A percentile compares a stretch with the other conserved stretches of the same genome.
These are phyloP conservation scores for Botrytis elliptica DNA, from an alignment of 2,329 filamentous ascomycete genomes.

Conservation along the genomic window DNA sequence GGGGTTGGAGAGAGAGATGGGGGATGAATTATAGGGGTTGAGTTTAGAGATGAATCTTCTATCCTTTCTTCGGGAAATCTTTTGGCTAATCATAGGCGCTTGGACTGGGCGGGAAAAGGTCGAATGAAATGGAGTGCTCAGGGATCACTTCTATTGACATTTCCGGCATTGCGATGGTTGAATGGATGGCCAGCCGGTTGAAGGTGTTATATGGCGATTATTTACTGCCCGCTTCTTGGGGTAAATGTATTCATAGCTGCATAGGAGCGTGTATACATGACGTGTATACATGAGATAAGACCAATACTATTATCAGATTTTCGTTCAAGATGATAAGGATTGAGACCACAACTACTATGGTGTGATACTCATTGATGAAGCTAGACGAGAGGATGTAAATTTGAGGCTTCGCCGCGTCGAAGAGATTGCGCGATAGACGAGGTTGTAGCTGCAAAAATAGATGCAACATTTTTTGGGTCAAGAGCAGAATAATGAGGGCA, in stretches of 20 bases:
- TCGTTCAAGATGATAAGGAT: neutral
- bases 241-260: neutral
- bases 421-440: neutral
- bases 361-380: neutral
- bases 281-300: neutral
- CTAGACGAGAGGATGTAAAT: neutral
- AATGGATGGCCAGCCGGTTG: neutral
- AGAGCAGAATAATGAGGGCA: neutral
- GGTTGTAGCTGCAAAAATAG: neutral
- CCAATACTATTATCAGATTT: neutral
- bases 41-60: neutral
- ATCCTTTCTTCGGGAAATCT: neutral
- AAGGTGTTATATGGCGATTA: neutral
- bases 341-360: neutral
- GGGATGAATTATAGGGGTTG: neutral
- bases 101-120: neutral
- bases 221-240: too few relatives aligned
- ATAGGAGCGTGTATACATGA: neutral
- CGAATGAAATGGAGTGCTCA: neutral
- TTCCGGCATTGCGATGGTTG: neutral
- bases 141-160: neutral
- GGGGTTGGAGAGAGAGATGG: constrained; percentile 11
- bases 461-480: too few relatives aligned
- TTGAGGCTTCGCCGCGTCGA: neutral
- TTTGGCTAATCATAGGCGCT: neutral